phyloP scores from a whole-genome alignment of 192 early-diverging fungal species.

The Umbelopsis sp. region DNA sequence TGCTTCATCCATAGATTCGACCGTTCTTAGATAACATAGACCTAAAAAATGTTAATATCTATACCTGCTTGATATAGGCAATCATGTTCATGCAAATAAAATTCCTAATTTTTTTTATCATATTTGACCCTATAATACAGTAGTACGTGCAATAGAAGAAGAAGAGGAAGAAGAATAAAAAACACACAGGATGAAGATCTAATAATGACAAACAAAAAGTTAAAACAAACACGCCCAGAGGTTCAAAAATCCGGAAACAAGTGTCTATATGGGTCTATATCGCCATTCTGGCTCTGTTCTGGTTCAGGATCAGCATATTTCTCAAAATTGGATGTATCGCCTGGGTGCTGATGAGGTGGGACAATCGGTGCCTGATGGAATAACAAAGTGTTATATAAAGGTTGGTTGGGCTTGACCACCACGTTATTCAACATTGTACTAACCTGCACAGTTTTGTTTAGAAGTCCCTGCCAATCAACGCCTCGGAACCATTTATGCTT shows the following conservation, averaged over 20 bases:
- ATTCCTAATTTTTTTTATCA: not conserved
- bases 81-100: not conserved
- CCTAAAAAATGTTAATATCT: not conserved
- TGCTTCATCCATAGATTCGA: not conserved
- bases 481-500: constrained; percentile 79
- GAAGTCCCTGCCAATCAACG: constrained; percentile 72
- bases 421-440: constrained; percentile 44
- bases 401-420: constrained; percentile 74
- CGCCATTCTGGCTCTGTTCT: constrained; percentile 50
- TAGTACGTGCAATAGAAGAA: too few relatives aligned
- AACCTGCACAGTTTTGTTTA: constrained; percentile 34
- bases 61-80: not conserved
- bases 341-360: constrained; percentile 27
- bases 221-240: not conserved
- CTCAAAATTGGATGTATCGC: constrained; percentile 43
- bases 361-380: constrained; percentile 67
- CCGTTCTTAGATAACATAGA: not conserved
- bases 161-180: not conserved
- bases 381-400: constrained; percentile 56
- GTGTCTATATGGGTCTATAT: constrained; percentile 61
- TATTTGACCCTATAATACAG: not conserved
- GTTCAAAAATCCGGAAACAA: constrained; percentile 62
- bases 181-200: not conserved
- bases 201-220: not conserved
- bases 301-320: constrained; percentile 50